A percentile compares a stretch with the other conserved stretches of the same genome.
Evolutionary conservation across 2,329 filamentous ascomycete species (phyloP).

Genomic region (Escovopsis sp.): DNA sequence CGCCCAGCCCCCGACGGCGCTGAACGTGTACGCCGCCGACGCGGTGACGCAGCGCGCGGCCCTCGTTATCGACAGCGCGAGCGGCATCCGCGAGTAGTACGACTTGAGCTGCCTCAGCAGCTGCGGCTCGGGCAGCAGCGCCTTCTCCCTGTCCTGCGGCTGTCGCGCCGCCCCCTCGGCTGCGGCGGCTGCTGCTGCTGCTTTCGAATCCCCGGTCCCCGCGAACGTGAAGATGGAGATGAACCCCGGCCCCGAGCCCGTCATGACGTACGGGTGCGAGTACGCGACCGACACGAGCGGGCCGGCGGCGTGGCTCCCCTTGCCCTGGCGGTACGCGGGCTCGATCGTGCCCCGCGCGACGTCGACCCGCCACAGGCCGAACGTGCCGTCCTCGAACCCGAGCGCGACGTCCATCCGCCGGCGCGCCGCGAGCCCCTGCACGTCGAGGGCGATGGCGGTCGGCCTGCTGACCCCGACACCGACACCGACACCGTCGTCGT

Average conservation of each 20-base stretch:
- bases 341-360: conserved; percentile 27
- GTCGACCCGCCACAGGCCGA: conserved; percentile 53
- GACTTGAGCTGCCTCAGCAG: conserved; percentile 69
- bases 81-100: conserved; percentile 60
- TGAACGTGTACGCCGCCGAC: conserved; percentile 75
- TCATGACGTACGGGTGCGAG: conserved; percentile 61
- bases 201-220: too few species aligned
- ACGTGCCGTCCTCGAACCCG: conserved; percentile 58
- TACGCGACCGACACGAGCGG: conserved; percentile 54
- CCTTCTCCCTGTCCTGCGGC: too few species aligned
- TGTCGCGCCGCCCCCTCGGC: too few species aligned
- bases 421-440: conserved; percentile 26
- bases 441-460: conserved; percentile 52
- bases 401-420: conserved; percentile 42
- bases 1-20: conserved; percentile 68
- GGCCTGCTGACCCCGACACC: conserved; percentile 23
- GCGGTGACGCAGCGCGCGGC: conserved; percentile 52
- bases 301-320: conserved; percentile 43
- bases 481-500: too few species aligned
- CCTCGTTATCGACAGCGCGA: conserved; percentile 70
- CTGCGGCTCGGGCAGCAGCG: conserved; percentile 13
- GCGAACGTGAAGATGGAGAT: conserved; percentile 62
- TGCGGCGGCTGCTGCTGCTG: too few species aligned
- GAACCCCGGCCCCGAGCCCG: conserved; percentile 58
- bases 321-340: conserved; percentile 41